Evolutionary conservation across 768 basidiomycete genomes (phyloP).

Genomic region (Tubosaeta sp.): DNA sequence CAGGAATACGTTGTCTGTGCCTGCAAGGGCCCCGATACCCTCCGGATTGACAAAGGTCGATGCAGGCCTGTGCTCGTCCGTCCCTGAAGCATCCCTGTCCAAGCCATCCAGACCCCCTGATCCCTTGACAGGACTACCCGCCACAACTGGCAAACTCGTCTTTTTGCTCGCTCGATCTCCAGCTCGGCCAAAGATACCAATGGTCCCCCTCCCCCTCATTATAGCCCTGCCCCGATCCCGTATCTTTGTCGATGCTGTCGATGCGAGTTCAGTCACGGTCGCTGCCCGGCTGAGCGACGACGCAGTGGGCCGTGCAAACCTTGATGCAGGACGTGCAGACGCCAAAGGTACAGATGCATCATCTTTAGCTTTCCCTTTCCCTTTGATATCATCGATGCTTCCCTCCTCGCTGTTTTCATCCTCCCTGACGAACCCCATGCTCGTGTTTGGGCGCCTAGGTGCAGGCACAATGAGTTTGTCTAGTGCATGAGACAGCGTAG

Average conservation of each 20-base stretch:
- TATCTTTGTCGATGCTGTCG: slow-evolving; percentile 1
- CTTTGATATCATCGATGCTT: slow-evolving; percentile 4
- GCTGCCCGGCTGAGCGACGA: slow-evolving; percentile 28
- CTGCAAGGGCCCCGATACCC: not conserved
- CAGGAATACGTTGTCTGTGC: slow-evolving; percentile 8
- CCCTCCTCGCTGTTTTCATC: slow-evolving; percentile 11
- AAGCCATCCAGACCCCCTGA: slow-evolving; percentile 7
- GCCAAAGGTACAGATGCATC: slow-evolving; percentile 15
- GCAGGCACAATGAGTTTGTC: slow-evolving; percentile 67
- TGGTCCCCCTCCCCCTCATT: slow-evolving; percentile 3
- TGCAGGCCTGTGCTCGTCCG: not conserved
- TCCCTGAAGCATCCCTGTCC: not conserved
- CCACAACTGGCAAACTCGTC: slow-evolving; percentile 41
- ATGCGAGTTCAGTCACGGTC: slow-evolving; percentile 13
- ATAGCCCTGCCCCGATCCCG: slow-evolving; percentile 2
- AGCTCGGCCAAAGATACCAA: slow-evolving; percentile 21
- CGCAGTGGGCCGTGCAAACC: slow-evolving; percentile 28
- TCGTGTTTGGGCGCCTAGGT: slow-evolving; percentile 64
- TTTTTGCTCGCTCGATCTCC: slow-evolving; percentile 38
- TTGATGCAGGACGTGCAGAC: slow-evolving; percentile 2
- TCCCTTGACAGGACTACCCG: slow-evolving; percentile 45
- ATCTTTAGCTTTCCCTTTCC: slow-evolving; percentile 22
- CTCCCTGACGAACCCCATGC: slow-evolving; percentile 55
- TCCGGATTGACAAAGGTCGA: not conserved
- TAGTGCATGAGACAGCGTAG: slow-evolving; percentile 61